phyloP scores from a whole-genome alignment of 2,329 filamentous ascomycete species.

The Byssochlamys sp. region DNA sequence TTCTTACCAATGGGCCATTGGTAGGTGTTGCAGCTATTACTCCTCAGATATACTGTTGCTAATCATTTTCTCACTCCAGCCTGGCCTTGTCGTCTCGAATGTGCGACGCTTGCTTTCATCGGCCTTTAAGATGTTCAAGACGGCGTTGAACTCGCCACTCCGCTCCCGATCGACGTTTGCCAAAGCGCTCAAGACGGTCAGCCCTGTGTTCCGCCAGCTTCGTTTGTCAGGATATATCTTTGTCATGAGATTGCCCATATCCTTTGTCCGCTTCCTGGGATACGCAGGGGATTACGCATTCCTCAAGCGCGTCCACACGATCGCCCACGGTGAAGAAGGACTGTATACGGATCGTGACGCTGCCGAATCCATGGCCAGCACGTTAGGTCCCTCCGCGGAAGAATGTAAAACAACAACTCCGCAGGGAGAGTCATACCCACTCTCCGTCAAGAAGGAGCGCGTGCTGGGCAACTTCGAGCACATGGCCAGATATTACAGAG shows the following conservation, averaged over 20 bases:
- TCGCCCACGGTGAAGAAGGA: slow-evolving; percentile 25
- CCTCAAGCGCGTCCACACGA: slow-evolving; percentile 33
- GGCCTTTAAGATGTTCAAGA: slow-evolving; percentile 42
- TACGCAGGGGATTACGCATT: slow-evolving; percentile 43
- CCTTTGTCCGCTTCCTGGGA: slow-evolving; percentile 36
- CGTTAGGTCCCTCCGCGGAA: slow-evolving; percentile 40
- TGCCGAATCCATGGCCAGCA: slow-evolving; percentile 42
- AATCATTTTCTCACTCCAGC: slow-evolving; percentile 18
- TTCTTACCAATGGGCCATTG: slow-evolving; percentile 45
- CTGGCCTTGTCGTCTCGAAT: slow-evolving; percentile 35
- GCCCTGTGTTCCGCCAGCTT: slow-evolving; percentile 41
- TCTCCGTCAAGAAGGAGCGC: slow-evolving; percentile 30
- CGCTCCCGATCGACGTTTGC: slow-evolving; percentile 36
- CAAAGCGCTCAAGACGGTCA: slow-evolving; percentile 35
- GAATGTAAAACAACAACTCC: slow-evolving; percentile 33
- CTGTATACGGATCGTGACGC: slow-evolving; percentile 25
- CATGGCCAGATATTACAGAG: slow-evolving; percentile 46
- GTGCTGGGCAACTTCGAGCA: slow-evolving; percentile 40
- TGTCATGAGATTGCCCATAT: slow-evolving; percentile 42
- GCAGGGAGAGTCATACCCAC: slow-evolving; percentile 28
- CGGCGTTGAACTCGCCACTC: slow-evolving; percentile 36
- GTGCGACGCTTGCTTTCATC: slow-evolving; percentile 31
- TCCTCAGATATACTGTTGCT: background rate
- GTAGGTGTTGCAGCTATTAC: slow-evolving; percentile 29
- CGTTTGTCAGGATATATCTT: slow-evolving; percentile 47